Evolutionary conservation across 805 yeast species (phyloP).

Genomic region (Saturnispora silvae): DNA sequence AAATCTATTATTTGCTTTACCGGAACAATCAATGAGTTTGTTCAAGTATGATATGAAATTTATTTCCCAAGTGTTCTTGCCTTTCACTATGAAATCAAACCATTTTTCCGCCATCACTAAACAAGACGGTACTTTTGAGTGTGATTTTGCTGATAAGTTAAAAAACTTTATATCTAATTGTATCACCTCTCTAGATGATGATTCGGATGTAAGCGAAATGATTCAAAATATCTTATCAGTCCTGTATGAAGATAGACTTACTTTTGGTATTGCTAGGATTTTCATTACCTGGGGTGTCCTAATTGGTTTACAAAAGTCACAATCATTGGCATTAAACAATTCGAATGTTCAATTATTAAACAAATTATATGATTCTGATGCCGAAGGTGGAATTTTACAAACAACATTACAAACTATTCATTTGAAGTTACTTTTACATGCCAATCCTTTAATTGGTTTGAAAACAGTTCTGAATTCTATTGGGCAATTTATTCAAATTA

Average conservation of each 20-base stretch:
- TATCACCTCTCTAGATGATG: slow-evolving; percentile 20
- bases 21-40: slow-evolving; percentile 33
- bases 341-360: slow-evolving; percentile 25
- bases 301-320: slow-evolving; percentile 32
- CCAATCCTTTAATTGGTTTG: slow-evolving; percentile 24
- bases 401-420: slow-evolving; percentile 41
- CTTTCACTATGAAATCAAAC: slow-evolving; percentile 51
- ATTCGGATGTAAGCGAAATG: slow-evolving; percentile 11
- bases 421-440: slow-evolving; percentile 34
- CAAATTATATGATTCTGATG: slow-evolving; percentile 25
- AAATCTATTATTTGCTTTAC: slow-evolving; percentile 43
- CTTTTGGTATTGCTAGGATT: slow-evolving; percentile 64
- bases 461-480: slow-evolving; percentile 27
- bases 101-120: slow-evolving; percentile 38
- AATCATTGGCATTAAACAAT: slow-evolving; percentile 11
- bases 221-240: slow-evolving; percentile 31
- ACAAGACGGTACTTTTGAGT: slow-evolving; percentile 26
- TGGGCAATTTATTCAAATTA: slow-evolving; percentile 28
- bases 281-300: slow-evolving; percentile 48
- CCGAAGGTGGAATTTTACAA: slow-evolving; percentile 37
- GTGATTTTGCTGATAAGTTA: slow-evolving; percentile 50
- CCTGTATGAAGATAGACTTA: slow-evolving; percentile 35
- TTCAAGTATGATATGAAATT: slow-evolving; percentile 34
- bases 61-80: slow-evolving; percentile 37
- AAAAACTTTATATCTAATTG: slow-evolving; percentile 34